phyloP scores from a whole-genome alignment of 805 yeast genomes.

The Candida alai region DNA sequence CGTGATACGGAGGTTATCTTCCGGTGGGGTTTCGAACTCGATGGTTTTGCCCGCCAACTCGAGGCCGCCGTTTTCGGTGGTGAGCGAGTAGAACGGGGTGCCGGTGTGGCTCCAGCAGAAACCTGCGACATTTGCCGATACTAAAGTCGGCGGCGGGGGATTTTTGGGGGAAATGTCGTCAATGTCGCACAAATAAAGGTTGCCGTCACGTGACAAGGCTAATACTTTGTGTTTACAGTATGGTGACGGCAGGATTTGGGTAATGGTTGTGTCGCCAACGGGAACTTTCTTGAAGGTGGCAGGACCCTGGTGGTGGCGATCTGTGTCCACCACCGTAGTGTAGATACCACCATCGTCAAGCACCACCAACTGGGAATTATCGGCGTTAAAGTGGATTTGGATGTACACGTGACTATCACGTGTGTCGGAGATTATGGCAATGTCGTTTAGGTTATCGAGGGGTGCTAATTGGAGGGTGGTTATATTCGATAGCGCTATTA shows the following conservation, averaged over 20 bases:
- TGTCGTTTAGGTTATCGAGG: slow-evolving; percentile 11
- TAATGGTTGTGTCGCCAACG: too few species aligned
- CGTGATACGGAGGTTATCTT: slow-evolving; percentile 4
- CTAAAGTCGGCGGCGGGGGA: not conserved
- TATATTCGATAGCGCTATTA: slow-evolving; percentile 32
- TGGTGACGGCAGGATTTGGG: slow-evolving; percentile 6
- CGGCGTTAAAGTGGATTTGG: slow-evolving; percentile 25
- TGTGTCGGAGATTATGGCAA: not conserved
- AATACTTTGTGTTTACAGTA: slow-evolving; percentile 2
- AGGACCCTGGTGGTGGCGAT: too few species aligned
- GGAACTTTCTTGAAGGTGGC: too few species aligned
- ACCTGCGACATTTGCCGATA: slow-evolving; percentile 5
- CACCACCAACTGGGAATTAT: slow-evolving; percentile 28
- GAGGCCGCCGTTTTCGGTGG: not conserved
- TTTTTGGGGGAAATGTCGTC: too few species aligned
- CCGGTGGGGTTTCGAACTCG: slow-evolving; percentile 7
- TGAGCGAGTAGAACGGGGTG: slow-evolving; percentile 1
- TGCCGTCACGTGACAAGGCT: not conserved
- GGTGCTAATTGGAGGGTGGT: slow-evolving; percentile 17
- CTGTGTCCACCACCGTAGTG: too few species aligned
- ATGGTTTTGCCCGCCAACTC: slow-evolving; percentile 3
- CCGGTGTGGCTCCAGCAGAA: slow-evolving; percentile 4
- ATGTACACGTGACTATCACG: too few species aligned
- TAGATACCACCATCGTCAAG: too few species aligned
- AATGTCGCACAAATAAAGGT: slow-evolving; percentile 4